Percentiles rank a stretch among this genome's conserved stretches.
Conservation (phyloP, 2,329 filamentous ascomycete species). For the Apiospora aurea region DNA sequence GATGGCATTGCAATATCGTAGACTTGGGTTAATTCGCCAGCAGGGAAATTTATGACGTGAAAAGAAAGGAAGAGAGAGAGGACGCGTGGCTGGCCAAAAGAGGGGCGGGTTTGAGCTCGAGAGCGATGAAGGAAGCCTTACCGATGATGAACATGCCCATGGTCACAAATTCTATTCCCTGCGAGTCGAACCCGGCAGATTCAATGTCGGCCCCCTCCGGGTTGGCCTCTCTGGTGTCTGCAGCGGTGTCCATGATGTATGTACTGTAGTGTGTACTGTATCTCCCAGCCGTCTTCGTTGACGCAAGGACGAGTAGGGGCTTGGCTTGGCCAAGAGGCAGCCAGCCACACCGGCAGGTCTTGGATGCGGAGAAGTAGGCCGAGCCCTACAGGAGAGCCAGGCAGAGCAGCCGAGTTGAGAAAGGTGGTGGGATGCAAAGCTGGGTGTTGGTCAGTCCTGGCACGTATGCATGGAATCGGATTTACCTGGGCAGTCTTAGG, state of each 20-base stretch:
- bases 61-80: background rate
- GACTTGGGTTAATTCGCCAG: background rate
- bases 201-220: constrained; percentile 23
- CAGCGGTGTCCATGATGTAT: constrained; percentile 15
- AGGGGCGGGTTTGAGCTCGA: background rate
- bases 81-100: background rate
- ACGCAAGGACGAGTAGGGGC: constrained; percentile 5
- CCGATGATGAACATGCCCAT: constrained; percentile 79
- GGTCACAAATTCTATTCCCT: constrained; percentile 70
- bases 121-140: constrained; percentile 44
- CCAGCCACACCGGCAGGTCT: background rate
- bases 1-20: background rate
- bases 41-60: background rate
- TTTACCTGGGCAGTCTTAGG: background rate
- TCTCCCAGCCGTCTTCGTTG: background rate
- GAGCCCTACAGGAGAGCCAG: constrained; percentile 2
- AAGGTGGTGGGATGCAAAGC: constrained; percentile 11
- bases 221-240: background rate
- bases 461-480: constrained; percentile 4
- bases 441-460: constrained; percentile 9
- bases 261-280: background rate
- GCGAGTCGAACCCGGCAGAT: constrained; percentile 34
- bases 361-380: background rate
- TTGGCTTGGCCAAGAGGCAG: constrained; percentile 7
- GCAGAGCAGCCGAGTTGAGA: background rate